Conservation (phyloP, 306 rosid species). For the Benincasa hispida region DNA sequence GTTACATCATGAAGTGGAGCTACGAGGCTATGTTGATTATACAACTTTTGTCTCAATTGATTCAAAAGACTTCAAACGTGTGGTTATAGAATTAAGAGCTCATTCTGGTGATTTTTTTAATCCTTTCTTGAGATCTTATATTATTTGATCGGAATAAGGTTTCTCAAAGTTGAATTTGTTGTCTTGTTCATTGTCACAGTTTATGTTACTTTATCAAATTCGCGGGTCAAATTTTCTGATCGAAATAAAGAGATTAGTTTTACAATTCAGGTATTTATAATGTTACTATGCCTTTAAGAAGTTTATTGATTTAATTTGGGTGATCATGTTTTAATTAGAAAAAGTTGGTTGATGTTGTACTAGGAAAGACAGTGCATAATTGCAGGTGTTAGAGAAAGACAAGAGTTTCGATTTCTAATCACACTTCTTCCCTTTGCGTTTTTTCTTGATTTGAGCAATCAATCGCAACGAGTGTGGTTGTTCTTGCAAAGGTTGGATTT, state of each 20-base stretch:
- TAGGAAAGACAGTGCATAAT: too few relatives aligned
- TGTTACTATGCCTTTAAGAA: neutral
- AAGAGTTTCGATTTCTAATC: too few relatives aligned
- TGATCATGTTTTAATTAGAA: too few relatives aligned
- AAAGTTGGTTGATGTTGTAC: too few relatives aligned
- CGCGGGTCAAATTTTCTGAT: neutral
- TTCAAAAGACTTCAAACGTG: neutral
- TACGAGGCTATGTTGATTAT: neutral
- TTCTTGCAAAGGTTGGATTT: too few relatives aligned
- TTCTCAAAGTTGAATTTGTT: neutral
- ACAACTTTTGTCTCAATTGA: neutral
- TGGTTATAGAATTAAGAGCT: neutral
- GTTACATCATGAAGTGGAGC: neutral
- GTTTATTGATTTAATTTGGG: neutral
- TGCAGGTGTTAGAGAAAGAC: too few relatives aligned
- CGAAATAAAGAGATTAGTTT: neutral
- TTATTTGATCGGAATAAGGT: neutral
- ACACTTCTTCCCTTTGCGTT: too few relatives aligned
- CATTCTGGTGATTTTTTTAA: neutral
- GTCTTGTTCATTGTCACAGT: neutral
- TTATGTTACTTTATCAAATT: neutral
- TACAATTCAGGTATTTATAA: neutral
- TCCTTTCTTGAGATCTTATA: neutral
- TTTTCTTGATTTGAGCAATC: too few relatives aligned
- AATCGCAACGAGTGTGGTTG: too few relatives aligned